A percentile compares a stretch with the other conserved stretches of the same genome.
Evolutionary conservation across 257 asterid species (phyloP).

Genomic region (Misopates orontium): DNA sequence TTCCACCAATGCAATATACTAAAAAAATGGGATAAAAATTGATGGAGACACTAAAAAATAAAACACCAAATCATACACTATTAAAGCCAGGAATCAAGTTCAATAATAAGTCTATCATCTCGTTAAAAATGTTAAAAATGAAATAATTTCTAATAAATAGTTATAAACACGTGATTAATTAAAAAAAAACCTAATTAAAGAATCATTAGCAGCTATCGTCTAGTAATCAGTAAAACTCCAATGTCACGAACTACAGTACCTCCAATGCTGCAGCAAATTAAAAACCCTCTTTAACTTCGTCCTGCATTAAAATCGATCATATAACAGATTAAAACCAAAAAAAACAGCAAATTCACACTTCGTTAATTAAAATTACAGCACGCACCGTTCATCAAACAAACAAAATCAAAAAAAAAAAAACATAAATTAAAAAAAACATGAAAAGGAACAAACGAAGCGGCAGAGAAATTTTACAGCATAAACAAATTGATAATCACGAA

Average conservation of each 20-base stretch:
- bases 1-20: too few relatives aligned
- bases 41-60: too few relatives aligned
- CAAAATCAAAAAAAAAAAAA: neutral
- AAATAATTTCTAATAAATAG: neutral
- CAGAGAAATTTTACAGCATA: neutral
- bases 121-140: neutral
- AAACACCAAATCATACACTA: too few relatives aligned
- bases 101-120: too few relatives aligned
- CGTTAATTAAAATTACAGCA: constrained; percentile 6
- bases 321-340: constrained; percentile 23
- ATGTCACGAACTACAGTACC: neutral
- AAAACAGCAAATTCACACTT: neutral
- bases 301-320: constrained; percentile 29
- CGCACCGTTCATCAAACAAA: constrained; percentile 17
- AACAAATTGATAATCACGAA: constrained; percentile 15
- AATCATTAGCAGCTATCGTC: neutral
- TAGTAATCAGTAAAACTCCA: neutral
- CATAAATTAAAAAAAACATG: neutral
- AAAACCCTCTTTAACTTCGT: neutral
- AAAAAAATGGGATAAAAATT: too few relatives aligned
- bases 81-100: too few relatives aligned
- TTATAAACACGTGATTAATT: neutral
- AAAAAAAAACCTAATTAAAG: neutral
- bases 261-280: neutral
- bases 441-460: neutral